These are phyloP conservation scores for Microcos paniculata DNA, from an alignment of 345 rosid species.

Conservation along the genomic window DNA sequence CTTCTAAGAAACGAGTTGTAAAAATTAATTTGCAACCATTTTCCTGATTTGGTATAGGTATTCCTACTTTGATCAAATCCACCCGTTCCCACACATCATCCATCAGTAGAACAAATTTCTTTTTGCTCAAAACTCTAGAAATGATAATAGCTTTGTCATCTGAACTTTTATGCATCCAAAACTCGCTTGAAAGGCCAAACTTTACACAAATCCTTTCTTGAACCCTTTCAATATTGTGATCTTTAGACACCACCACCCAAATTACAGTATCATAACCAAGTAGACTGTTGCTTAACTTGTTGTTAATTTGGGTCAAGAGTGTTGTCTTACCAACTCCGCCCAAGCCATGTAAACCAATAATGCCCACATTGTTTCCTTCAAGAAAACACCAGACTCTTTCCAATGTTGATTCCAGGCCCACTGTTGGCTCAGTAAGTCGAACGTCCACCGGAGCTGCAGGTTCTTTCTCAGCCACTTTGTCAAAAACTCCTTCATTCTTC, in stretches of 20 bases:
- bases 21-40: no score
- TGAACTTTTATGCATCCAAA: background rate
- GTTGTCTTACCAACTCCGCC: no score
- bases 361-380: no score
- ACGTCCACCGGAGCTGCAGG: background rate
- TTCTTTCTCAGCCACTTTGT: constrained; percentile 8
- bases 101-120: background rate
- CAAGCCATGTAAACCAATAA: no score
- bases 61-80: no score
- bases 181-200: background rate
- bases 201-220: constrained; percentile 4
- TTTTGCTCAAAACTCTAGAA: background rate
- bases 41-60: no score
- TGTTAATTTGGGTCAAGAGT: no score
- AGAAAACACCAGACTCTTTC: background rate
- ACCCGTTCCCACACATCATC: no score
- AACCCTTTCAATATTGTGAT: background rate
- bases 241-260: constrained; percentile 13
- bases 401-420: constrained; percentile 3
- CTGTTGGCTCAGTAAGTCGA: background rate
- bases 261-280: background rate
- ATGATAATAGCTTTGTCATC: background rate
- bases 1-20: no score
- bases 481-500: constrained; percentile 30
- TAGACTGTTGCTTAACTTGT: no score